Evolutionary conservation across 305 asterid species (phyloP).

Genomic region (Solanum hybrid): DNA sequence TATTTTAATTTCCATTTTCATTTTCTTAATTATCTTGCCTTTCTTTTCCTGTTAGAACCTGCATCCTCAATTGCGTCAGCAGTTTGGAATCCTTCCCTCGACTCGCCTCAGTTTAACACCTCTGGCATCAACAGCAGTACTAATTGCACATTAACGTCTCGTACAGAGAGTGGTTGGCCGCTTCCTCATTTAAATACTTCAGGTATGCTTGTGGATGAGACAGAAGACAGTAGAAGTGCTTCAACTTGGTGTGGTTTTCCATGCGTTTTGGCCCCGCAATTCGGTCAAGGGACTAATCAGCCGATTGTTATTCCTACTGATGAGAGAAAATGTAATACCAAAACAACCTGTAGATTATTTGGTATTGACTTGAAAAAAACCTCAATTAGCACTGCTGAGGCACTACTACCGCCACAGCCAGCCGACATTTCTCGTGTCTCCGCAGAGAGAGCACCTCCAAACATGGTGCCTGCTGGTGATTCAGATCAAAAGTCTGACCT

Average conservation of each 20-base stretch:
- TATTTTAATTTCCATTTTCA: background rate
- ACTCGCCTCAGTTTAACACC: constrained; percentile 24
- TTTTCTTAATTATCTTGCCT: background rate
- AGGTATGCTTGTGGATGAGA: constrained; percentile 33
- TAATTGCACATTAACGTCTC: constrained; percentile 13
- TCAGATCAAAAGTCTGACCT: constrained; percentile 59
- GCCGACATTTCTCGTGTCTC: constrained; percentile 16
- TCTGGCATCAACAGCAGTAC: constrained; percentile 14
- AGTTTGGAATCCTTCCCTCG: constrained; percentile 46
- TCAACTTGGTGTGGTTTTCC: constrained; percentile 47
- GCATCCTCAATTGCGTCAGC: constrained; percentile 40
- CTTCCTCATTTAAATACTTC: constrained; percentile 24
- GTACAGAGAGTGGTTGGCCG: constrained; percentile 17
- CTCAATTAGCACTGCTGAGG: constrained; percentile 21
- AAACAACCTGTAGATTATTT: constrained; percentile 51
- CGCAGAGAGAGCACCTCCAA: constrained; percentile 26
- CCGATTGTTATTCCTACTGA: constrained; percentile 19
- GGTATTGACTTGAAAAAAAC: constrained; percentile 72
- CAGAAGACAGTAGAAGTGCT: constrained; percentile 34
- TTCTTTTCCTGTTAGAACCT: constrained; percentile 26
- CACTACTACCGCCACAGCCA: constrained; percentile 21
- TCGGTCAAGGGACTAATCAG: constrained; percentile 25
- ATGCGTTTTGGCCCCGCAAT: constrained; percentile 20
- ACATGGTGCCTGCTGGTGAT: constrained; percentile 35
- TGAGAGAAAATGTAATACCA: constrained; percentile 32